Conservation (phyloP, 257 asterid species). For the Solanum sejunctum region DNA sequence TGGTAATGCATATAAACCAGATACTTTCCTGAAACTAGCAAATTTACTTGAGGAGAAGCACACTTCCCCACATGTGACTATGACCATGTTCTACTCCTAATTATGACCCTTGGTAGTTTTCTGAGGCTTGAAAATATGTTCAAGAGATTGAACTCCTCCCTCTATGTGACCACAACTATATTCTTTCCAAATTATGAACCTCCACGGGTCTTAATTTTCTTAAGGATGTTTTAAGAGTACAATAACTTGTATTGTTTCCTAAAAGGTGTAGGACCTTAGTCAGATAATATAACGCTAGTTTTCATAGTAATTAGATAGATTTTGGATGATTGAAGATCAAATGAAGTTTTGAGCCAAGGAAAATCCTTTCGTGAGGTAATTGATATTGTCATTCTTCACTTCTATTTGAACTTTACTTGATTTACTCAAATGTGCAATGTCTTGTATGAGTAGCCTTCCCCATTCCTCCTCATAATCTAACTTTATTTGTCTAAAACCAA, state of each 20-base stretch:
- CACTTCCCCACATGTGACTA: background rate
- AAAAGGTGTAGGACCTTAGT: background rate
- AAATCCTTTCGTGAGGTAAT: background rate
- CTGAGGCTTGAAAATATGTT: background rate
- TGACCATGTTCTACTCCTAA: background rate
- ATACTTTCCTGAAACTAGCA: background rate
- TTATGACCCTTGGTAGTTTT: background rate
- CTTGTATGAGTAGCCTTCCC: background rate
- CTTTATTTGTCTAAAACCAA: background rate
- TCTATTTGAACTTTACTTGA: background rate
- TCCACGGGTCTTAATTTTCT: background rate
- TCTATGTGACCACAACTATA: background rate
- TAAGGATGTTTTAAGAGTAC: background rate
- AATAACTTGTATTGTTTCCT: background rate
- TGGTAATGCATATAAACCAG: background rate
- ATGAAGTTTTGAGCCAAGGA: background rate
- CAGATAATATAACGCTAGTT: background rate
- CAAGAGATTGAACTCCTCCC: background rate
- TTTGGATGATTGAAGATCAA: background rate
- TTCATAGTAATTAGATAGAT: background rate
- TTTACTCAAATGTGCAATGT: background rate
- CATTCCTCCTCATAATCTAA: background rate
- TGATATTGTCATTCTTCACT: background rate
- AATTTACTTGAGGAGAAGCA: background rate
- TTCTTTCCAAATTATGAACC: background rate